Conservation (phyloP, 805 yeast species). For the Lachancea cidri region DNA sequence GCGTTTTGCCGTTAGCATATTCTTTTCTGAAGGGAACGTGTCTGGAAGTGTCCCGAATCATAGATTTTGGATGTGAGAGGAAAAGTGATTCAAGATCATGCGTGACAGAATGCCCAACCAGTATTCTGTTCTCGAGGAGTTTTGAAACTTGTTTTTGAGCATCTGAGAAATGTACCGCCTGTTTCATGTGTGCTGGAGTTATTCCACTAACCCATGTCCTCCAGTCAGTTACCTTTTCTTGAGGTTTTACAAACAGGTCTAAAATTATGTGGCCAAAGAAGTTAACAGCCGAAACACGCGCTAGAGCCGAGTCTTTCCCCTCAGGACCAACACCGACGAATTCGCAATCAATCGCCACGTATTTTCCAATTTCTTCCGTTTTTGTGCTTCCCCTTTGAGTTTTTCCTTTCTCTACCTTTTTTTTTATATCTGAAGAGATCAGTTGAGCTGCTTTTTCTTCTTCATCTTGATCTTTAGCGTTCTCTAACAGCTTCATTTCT, state of each 20-base stretch:
- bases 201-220: constrained; percentile 92
- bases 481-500: constrained; percentile 23
- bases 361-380: constrained; percentile 57
- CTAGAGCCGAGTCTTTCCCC: constrained; percentile 66
- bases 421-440: background rate
- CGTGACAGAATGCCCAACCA: constrained; percentile 83
- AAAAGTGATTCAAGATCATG: constrained; percentile 70
- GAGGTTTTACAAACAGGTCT: constrained; percentile 73
- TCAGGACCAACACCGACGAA: constrained; percentile 86
- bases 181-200: constrained; percentile 58
- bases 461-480: constrained; percentile 9
- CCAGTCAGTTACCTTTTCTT: constrained; percentile 78
- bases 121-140: constrained; percentile 47
- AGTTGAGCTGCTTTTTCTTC: background rate
- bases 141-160: constrained; percentile 57
- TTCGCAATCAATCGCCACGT: constrained; percentile 84
- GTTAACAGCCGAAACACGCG: constrained; percentile 84
- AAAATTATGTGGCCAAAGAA: constrained; percentile 66
- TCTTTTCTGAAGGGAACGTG: constrained; percentile 50
- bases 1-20: constrained; percentile 62
- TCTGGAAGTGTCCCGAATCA: constrained; percentile 70
- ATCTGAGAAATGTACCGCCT: constrained; percentile 60
- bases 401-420: background rate
- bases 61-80: constrained; percentile 58
- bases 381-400: constrained; percentile 7